A percentile compares a stretch with the other conserved stretches of the same genome.
Evolutionary conservation across 2,329 filamentous ascomycete species (phyloP).

Genomic region (Talaromyces sp.): DNA sequence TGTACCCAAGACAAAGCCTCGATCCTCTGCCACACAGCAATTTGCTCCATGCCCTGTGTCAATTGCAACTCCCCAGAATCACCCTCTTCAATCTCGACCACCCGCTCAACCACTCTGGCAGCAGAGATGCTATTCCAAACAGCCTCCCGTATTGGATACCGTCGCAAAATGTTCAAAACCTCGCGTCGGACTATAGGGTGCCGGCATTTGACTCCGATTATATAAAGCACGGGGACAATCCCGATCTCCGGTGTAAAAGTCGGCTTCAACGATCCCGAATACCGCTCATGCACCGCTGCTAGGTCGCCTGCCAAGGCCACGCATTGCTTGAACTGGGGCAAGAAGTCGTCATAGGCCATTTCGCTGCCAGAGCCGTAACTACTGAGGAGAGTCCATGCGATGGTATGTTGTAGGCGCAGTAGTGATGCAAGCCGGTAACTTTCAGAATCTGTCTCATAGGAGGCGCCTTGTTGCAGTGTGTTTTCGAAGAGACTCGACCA

Average conservation of each 20-base stretch:
- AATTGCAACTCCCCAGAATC: constrained; percentile 9
- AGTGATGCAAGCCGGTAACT: constrained; percentile 19
- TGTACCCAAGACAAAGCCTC: constrained; percentile 24
- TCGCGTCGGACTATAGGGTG: constrained; percentile 28
- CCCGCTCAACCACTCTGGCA: constrained; percentile 25
- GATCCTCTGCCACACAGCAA: constrained; percentile 24
- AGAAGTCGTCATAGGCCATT: not conserved
- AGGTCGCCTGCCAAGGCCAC: not conserved
- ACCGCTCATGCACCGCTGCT: not conserved
- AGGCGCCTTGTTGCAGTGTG: not conserved
- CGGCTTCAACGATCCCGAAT: constrained; percentile 17
- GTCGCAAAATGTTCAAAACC: constrained; percentile 14
- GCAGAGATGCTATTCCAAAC: constrained; percentile 30
- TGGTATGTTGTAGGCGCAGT: constrained; percentile 28
- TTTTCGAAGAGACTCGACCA: not conserved
- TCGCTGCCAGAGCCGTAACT: constrained; percentile 17
- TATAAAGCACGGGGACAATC: constrained; percentile 28
- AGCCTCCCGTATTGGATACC: constrained; percentile 22
- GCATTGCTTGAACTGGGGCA: not conserved
- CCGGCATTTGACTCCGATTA: constrained; percentile 33
- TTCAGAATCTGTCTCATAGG: constrained; percentile 5
- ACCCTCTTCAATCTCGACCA: constrained; percentile 34
- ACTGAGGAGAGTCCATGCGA: constrained; percentile 22
- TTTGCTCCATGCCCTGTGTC: constrained; percentile 21
- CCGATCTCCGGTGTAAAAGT: constrained; percentile 32